Evolutionary conservation across 176 grass and related monocot species (phyloP).

Genomic region (Otatea glauca): DNA sequence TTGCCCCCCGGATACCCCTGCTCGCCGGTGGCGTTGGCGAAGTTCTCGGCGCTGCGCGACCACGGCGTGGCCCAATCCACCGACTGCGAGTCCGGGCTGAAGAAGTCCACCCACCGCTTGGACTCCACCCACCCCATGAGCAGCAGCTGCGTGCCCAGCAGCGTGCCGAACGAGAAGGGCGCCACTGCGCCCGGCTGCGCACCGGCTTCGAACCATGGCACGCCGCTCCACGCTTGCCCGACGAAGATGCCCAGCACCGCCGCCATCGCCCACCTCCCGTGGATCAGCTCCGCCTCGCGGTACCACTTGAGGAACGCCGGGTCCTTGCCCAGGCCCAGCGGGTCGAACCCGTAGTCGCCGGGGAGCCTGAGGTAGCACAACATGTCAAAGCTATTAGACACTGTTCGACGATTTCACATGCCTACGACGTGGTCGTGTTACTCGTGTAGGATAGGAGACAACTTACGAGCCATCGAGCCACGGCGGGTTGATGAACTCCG

Average conservation of each 20-base stretch:
- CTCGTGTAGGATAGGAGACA: background rate
- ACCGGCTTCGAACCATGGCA: constrained; percentile 95
- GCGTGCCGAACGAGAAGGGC: constrained; percentile 94
- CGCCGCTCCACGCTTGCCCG: constrained; percentile 93
- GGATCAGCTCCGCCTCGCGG: constrained; percentile 96
- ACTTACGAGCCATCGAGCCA: constrained; percentile 99
- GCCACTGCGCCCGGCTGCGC: constrained; percentile 82
- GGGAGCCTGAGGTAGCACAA: constrained; percentile 52
- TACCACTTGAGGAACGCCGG: constrained; percentile 99
- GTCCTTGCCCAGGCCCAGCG: constrained; percentile 91
- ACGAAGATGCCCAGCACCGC: constrained; percentile 93
- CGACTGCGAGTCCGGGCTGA: constrained; percentile 94
- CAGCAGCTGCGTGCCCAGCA: constrained; percentile 88
- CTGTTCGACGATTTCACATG: too few relatives aligned
- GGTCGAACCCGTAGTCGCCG: constrained; percentile 93
- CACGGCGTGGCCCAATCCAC: constrained; percentile 95
- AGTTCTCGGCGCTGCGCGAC: constrained; percentile 93
- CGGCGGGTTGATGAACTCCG: constrained; percentile 74
- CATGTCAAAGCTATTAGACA: too few relatives aligned
- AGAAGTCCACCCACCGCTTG: constrained; percentile 99
- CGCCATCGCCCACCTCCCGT: constrained; percentile 94
- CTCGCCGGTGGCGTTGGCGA: constrained; percentile 87
- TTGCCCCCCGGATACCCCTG: constrained; percentile 94
- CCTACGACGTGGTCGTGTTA: background rate
- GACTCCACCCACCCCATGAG: constrained; percentile 99